These are phyloP conservation scores for Croton setiger DNA, from an alignment of 441 rosid genomes.

Conservation along the genomic window DNA sequence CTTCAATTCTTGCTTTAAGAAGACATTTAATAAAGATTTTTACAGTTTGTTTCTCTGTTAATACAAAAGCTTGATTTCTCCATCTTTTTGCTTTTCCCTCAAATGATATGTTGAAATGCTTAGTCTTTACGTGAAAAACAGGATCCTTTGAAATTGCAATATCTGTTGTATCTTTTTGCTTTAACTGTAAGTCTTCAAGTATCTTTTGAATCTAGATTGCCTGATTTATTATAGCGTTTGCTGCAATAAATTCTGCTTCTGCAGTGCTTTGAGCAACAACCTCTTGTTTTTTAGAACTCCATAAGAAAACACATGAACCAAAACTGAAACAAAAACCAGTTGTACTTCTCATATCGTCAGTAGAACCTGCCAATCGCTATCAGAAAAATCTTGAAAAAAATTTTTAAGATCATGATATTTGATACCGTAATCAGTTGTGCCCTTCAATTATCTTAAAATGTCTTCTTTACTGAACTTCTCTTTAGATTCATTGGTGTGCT, in stretches of 20 bases:
- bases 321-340: neutral
- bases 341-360: neutral
- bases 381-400: neutral
- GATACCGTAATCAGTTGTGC: neutral
- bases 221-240: neutral
- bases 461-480: neutral
- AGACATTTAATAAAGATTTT: neutral
- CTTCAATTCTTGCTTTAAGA: neutral
- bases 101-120: neutral
- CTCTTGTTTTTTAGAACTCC: neutral
- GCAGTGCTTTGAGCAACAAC: neutral
- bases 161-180: neutral
- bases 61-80: neutral
- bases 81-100: neutral
- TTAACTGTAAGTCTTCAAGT: neutral
- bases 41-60: no score
- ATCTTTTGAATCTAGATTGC: neutral
- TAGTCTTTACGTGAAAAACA: neutral
- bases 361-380: neutral
- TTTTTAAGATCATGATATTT: neutral
- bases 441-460: neutral
- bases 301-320: neutral
- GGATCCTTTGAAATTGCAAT: neutral
- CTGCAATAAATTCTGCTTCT: neutral
- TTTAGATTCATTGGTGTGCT: neutral